phyloP scores from a whole-genome alignment of 2,329 filamentous ascomycete genomes.

The Xylaria multiplex region DNA sequence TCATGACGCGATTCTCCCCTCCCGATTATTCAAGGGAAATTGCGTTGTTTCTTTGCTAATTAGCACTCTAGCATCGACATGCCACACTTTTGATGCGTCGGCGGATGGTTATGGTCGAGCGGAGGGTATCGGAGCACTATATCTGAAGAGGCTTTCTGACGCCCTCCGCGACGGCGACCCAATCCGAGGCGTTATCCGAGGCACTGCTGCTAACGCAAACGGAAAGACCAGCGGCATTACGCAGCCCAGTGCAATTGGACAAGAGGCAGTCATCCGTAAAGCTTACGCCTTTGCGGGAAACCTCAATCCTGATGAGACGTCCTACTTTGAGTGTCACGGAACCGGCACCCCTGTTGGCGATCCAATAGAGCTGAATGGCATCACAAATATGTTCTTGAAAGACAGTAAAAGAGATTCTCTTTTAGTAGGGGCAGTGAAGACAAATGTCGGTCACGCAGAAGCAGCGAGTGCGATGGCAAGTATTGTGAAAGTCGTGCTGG shows the following conservation, averaged over 20 bases:
- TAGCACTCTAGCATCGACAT: constrained; percentile 40
- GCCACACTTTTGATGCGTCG: constrained; percentile 39
- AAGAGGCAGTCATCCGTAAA: constrained; percentile 34
- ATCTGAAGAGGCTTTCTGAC: constrained; percentile 29
- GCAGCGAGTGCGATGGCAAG: constrained; percentile 36
- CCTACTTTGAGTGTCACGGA: constrained; percentile 42
- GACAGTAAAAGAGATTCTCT: constrained; percentile 14
- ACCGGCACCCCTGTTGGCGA: constrained; percentile 43
- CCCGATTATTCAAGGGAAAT: not conserved
- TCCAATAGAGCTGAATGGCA: constrained; percentile 36
- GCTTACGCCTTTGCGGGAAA: constrained; percentile 35
- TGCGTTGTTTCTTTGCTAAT: not conserved
- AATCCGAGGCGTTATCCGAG: constrained; percentile 43
- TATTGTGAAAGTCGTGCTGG: constrained; percentile 35
- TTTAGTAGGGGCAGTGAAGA: constrained; percentile 29
- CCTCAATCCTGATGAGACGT: constrained; percentile 33
- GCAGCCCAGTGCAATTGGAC: constrained; percentile 40
- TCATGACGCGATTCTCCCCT: not conserved
- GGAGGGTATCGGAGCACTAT: constrained; percentile 26
- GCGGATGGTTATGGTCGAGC: constrained; percentile 33
- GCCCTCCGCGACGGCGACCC: constrained; percentile 32
- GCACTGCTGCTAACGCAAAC: constrained; percentile 41
- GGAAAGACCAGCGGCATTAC: constrained; percentile 43
- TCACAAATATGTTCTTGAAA: constrained; percentile 16
- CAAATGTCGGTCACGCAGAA: constrained; percentile 41